Evolutionary conservation across 2,329 filamentous ascomycete genomes (phyloP), one percentile per base, ranked within the genome.

Genomic region (Fusarium tanahbumbuense): DNA sequence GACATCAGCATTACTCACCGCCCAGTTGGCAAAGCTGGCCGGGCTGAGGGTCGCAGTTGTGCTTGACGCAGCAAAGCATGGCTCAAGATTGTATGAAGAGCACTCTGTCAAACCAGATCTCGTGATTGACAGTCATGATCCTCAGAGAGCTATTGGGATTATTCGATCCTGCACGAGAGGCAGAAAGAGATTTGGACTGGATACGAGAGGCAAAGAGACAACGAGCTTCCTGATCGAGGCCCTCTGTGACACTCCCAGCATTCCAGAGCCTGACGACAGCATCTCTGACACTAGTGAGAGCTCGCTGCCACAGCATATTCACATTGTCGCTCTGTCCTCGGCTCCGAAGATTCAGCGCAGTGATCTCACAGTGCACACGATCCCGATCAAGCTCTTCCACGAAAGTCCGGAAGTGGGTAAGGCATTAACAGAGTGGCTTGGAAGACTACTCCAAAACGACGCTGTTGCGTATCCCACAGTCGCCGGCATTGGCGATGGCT

Each of bases 301-400:
- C 5, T 65, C 68, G 12, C 56, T 67, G 13, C 65, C 70, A 3
- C 16, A 11, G 30, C 47, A 50, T 34, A 78, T 83, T 3, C 92
- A 94, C 77, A 81, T 94, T 0, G 84, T 93, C 1, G 91, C 91
- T 0, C 73, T 94, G 46, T 88, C 88, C 0, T 91, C 91, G 0
- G 70, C 93, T 5, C 92, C 92, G 0, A 92, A 92, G 74, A 81
- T 80, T 6, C 78, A 79, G 3, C 77, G 78, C 0, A 76, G 79
- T 0, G 83, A 83, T 0, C 81, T 89, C 0, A 76, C 82, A 8
- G 85, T 89, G 60, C 91, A 93, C 73, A 87, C 84, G 0, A 89
- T 94, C 0, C 92, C 92, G 0, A 92, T 94, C 66, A 94, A 94
- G 78, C 74, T 93, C 6, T 94, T 93, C 74, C 92, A 94, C 74